These are phyloP conservation scores for Coix lacrymajobi DNA, from an alignment of 176 grass and related monocot species.

Conservation along the genomic window DNA sequence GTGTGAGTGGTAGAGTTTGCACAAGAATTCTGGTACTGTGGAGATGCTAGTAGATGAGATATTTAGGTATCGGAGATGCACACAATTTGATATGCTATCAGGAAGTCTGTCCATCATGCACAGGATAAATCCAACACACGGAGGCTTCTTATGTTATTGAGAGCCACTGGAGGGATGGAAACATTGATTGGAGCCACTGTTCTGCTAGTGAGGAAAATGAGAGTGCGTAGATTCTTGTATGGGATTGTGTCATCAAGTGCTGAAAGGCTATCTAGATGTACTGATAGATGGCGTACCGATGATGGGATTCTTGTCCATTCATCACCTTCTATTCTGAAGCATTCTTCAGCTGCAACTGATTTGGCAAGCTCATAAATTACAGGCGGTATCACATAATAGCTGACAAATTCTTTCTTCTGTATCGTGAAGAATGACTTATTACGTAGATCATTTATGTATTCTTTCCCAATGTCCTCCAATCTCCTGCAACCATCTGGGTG, in stretches of 20 bases:
- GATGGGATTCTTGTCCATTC: slow-evolving; percentile 29
- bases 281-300: slow-evolving; percentile 37
- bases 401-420: not conserved
- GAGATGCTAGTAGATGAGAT: slow-evolving; percentile 18
- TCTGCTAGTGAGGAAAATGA: slow-evolving; percentile 27
- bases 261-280: slow-evolving; percentile 27
- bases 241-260: slow-evolving; percentile 13
- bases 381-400: slow-evolving; percentile 35
- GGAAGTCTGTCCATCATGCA: slow-evolving; percentile 24
- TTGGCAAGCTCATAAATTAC: slow-evolving; percentile 42
- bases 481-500: slow-evolving; percentile 11
- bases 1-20: slow-evolving; percentile 37
- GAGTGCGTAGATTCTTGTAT: slow-evolving; percentile 34
- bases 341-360: slow-evolving; percentile 37
- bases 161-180: slow-evolving; percentile 18
- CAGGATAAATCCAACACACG: slow-evolving; percentile 40
- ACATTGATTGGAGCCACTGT: not conserved
- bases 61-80: slow-evolving; percentile 44
- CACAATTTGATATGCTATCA: slow-evolving; percentile 22
- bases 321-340: slow-evolving; percentile 29
- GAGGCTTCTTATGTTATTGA: slow-evolving; percentile 10
- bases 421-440: slow-evolving; percentile 29
- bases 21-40: slow-evolving; percentile 25
- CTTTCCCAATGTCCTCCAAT: slow-evolving; percentile 35
- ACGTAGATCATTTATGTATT: slow-evolving; percentile 22